phyloP scores from a whole-genome alignment of 2,329 filamentous ascomycete genomes.

The Fusarium temperatum region DNA sequence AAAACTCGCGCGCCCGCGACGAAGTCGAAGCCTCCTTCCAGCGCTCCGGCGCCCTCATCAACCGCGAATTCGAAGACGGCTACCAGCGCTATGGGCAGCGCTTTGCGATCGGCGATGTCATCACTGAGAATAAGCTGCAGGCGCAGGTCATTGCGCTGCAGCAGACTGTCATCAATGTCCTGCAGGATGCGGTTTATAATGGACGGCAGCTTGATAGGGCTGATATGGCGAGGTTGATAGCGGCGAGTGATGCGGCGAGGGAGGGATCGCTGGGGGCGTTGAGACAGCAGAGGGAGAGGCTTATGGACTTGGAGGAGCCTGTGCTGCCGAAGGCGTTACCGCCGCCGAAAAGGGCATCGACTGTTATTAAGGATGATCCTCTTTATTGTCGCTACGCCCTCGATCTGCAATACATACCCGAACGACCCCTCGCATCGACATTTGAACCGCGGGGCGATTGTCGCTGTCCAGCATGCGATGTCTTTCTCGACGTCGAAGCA shows the following conservation, averaged over 20 bases:
- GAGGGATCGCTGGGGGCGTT: slow-evolving; percentile 34
- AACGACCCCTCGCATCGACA: slow-evolving; percentile 20
- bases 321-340: background rate
- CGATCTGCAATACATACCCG: slow-evolving; percentile 29
- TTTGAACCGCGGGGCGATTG: slow-evolving; percentile 29
- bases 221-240: slow-evolving; percentile 38
- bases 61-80: slow-evolving; percentile 38
- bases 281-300: slow-evolving; percentile 33
- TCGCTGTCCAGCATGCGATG: slow-evolving; percentile 32
- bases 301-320: slow-evolving; percentile 15
- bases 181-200: slow-evolving; percentile 35
- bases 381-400: slow-evolving; percentile 38
- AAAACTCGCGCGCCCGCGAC: slow-evolving; percentile 16
- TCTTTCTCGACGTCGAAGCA: slow-evolving; percentile 22
- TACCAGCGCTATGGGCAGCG: slow-evolving; percentile 32
- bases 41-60: slow-evolving; percentile 36
- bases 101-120: slow-evolving; percentile 38
- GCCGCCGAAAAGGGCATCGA: slow-evolving; percentile 5
- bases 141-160: slow-evolving; percentile 40
- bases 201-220: slow-evolving; percentile 33
- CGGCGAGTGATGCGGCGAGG: slow-evolving; percentile 37
- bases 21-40: slow-evolving; percentile 35
- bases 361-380: slow-evolving; percentile 14
- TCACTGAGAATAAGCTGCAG: slow-evolving; percentile 40
- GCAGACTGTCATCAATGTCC: slow-evolving; percentile 40